Evolutionary conservation across 1,284 basidiomycete genomes (phyloP).

Genomic region (Coriolopsis trogii): DNA sequence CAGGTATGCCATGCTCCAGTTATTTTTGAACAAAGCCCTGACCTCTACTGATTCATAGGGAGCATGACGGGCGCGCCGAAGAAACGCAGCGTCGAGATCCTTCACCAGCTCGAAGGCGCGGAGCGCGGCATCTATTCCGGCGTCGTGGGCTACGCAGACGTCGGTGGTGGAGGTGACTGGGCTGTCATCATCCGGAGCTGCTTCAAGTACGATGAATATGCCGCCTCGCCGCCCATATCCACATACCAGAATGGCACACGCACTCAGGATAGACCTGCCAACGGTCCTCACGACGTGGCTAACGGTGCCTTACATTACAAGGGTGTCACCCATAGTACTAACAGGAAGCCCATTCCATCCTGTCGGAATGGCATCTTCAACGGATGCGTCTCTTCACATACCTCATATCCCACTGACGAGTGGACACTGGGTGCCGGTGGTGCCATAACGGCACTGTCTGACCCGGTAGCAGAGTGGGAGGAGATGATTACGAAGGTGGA

Average conservation of each 20-base stretch:
- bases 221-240: conserved; percentile 22
- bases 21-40: background rate
- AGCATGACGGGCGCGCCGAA: conserved; percentile 99
- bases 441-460: conserved; percentile 93
- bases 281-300: background rate
- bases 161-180: conserved; percentile 90
- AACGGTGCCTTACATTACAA: background rate
- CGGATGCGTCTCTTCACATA: background rate
- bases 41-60: conserved; percentile 46
- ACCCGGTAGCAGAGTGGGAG: conserved; percentile 89
- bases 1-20: conserved; percentile 54
- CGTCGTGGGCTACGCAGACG: conserved; percentile 90
- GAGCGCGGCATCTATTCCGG: conserved; percentile 91
- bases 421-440: conserved; percentile 92
- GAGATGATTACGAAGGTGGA: conserved; percentile 89
- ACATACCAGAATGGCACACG: background rate
- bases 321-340: too few relatives aligned
- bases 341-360: too few relatives aligned
- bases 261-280: background rate
- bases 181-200: conserved; percentile 96
- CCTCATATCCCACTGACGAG: conserved; percentile 42
- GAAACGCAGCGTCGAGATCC: conserved; percentile 88
- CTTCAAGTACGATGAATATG: conserved; percentile 66
- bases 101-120: conserved; percentile 79
- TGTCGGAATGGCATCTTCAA: background rate